Evolutionary conservation across 179 eudicot species (phyloP).

Genomic region (Pouteria campechiana): DNA sequence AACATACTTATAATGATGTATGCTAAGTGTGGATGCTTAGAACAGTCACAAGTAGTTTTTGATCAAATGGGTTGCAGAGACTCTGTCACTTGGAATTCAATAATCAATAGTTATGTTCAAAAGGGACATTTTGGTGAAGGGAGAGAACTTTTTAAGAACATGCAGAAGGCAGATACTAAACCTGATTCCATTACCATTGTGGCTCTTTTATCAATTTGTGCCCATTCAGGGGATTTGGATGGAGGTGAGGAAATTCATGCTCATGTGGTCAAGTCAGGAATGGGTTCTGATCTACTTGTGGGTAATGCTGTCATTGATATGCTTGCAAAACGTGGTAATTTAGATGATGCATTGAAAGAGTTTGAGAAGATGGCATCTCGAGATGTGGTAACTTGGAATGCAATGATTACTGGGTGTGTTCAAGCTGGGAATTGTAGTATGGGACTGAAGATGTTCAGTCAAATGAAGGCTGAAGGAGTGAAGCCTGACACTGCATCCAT

Average conservation of each 20-base stretch:
- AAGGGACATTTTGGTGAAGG: constrained; percentile 19
- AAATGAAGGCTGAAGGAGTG: constrained; percentile 25
- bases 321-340: constrained; percentile 28
- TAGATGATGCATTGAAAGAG: constrained; percentile 19
- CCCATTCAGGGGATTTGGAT: constrained; percentile 5
- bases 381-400: constrained; percentile 40
- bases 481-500: constrained; percentile 27
- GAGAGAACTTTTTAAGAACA: constrained; percentile 10
- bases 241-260: constrained; percentile 21
- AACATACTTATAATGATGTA: constrained; percentile 43
- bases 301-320: constrained; percentile 35
- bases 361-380: constrained; percentile 29
- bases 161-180: constrained; percentile 15
- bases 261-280: constrained; percentile 25
- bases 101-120: constrained; percentile 21
- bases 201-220: constrained; percentile 15
- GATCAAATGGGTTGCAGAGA: constrained; percentile 21
- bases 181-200: constrained; percentile 31
- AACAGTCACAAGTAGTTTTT: constrained; percentile 20
- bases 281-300: constrained; percentile 14
- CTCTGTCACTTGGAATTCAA: constrained; percentile 32
- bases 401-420: constrained; percentile 26
- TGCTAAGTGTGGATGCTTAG: constrained; percentile 26
- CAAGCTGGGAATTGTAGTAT: constrained; percentile 13
- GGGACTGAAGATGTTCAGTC: constrained; percentile 24